Conservation (phyloP, 1,284 basidiomycete species). For the Cryptococcus hybrid region DNA sequence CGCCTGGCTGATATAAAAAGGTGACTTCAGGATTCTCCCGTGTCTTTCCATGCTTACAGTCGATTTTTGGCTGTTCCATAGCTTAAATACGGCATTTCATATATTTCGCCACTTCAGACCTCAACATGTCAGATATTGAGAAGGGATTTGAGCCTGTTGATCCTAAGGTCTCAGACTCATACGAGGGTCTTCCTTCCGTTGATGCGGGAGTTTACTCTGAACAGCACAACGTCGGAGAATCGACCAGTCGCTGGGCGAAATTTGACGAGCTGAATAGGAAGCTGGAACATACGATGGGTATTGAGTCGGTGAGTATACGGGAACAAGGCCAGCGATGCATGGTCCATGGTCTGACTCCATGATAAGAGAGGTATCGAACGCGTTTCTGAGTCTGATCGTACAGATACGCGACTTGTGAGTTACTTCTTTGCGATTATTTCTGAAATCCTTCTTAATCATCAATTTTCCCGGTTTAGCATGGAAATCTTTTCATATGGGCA, state of each 20-base stretch:
- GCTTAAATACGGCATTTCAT: too few species aligned
- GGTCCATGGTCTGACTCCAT: not conserved
- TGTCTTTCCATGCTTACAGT: too few species aligned
- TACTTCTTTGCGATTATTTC: too few species aligned
- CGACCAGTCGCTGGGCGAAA: slow-evolving; percentile 4
- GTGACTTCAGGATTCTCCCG: too few species aligned
- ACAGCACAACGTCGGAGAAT: not conserved
- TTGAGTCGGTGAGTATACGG: slow-evolving; percentile 31
- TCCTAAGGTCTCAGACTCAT: not conserved
- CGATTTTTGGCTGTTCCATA: too few species aligned
- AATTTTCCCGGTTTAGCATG: slow-evolving; percentile 8
- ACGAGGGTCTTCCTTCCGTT: slow-evolving; percentile 1
- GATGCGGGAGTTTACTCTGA: slow-evolving; percentile 2
- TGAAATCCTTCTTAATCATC: not conserved
- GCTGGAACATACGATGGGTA: slow-evolving; percentile 27
- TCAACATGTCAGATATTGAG: slow-evolving; percentile 3
- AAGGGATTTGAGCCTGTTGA: slow-evolving; percentile 2
- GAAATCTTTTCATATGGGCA: slow-evolving; percentile 28
- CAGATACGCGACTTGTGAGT: slow-evolving; percentile 26
- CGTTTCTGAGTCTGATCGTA: slow-evolving; percentile 28
- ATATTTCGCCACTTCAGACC: not conserved
- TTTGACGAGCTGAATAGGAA: slow-evolving; percentile 25
- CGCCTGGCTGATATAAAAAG: too few species aligned
- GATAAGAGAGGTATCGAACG: slow-evolving; percentile 38
- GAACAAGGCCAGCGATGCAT: not conserved